phyloP scores from a whole-genome alignment of 2,329 filamentous ascomycete species.

The Coniochaeta ligniaria region DNA sequence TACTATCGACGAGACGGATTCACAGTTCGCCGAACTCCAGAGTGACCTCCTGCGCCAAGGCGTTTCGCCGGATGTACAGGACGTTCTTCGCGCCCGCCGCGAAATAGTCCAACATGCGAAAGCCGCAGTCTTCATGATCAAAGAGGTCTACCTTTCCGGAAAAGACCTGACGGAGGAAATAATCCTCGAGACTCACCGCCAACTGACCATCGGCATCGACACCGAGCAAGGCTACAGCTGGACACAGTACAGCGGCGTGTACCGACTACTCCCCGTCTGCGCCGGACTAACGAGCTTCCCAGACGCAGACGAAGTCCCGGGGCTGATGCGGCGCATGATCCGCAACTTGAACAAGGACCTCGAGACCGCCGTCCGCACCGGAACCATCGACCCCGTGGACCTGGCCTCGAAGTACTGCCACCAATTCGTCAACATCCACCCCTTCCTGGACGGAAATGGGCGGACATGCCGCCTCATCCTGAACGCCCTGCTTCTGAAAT shows the following conservation, averaged over 20 bases:
- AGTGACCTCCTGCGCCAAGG: not conserved
- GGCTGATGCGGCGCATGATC: conserved; percentile 17
- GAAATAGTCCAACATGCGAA: not conserved
- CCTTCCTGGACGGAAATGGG: conserved; percentile 31
- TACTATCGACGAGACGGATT: not conserved
- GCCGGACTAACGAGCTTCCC: conserved; percentile 13
- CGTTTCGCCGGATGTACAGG: not conserved
- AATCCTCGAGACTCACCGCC: conserved; percentile 16
- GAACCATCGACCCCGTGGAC: conserved; percentile 13
- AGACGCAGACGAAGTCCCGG: conserved; percentile 11
- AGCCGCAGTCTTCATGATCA: conserved; percentile 8
- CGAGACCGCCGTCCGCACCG: not conserved
- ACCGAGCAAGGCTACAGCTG: not conserved
- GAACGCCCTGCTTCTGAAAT: conserved; percentile 25
- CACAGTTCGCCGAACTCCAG: not conserved
- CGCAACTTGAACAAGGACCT: conserved; percentile 15
- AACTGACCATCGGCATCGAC: conserved; percentile 12
- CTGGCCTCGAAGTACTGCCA: conserved; percentile 21
- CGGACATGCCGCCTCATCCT: conserved; percentile 27
- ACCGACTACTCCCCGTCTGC: conserved; percentile 14
- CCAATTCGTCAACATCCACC: conserved; percentile 28
- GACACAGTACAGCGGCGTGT: conserved; percentile 11
- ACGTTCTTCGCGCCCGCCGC: not conserved
- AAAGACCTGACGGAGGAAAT: conserved; percentile 11
- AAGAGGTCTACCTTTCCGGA: conserved; percentile 3